phyloP scores from a whole-genome alignment of 768 basidiomycete species.

The Pilatotrama ljubarskyi region DNA sequence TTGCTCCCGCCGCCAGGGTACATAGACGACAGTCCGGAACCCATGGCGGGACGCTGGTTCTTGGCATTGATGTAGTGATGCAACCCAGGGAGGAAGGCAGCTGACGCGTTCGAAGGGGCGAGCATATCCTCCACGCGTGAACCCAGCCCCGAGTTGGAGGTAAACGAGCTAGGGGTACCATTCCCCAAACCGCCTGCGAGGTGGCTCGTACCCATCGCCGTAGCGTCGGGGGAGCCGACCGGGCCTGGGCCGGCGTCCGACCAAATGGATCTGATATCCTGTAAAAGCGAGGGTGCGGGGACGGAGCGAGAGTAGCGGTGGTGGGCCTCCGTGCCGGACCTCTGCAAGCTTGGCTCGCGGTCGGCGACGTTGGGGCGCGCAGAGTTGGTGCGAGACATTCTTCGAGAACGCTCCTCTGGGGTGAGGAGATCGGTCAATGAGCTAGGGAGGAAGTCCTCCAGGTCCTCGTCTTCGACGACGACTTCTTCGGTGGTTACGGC shows the following conservation, averaged over 20 bases:
- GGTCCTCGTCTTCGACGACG: slow-evolving; percentile 68
- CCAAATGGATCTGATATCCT: slow-evolving; percentile 83
- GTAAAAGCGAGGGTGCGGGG: slow-evolving; percentile 72
- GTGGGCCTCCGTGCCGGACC: slow-evolving; percentile 35
- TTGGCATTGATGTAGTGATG: slow-evolving; percentile 65
- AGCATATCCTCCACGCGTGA: slow-evolving; percentile 44
- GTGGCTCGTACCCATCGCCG: slow-evolving; percentile 14
- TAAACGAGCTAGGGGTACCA: slow-evolving; percentile 56
- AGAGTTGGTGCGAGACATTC: slow-evolving; percentile 75
- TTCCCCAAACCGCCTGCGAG: slow-evolving; percentile 33
- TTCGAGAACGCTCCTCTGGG: slow-evolving; percentile 78
- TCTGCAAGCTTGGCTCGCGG: slow-evolving; percentile 25
- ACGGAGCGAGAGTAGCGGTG: slow-evolving; percentile 86
- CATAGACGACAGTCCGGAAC: slow-evolving; percentile 26
- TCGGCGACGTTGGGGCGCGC: slow-evolving; percentile 32
- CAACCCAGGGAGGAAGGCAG: slow-evolving; percentile 76
- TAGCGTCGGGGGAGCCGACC: slow-evolving; percentile 40
- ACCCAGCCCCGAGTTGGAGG: slow-evolving; percentile 44
- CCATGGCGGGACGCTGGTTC: slow-evolving; percentile 32
- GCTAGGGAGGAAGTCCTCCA: slow-evolving; percentile 88
- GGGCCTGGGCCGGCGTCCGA: slow-evolving; percentile 44
- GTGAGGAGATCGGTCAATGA: slow-evolving; percentile 88
- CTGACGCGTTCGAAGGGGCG: slow-evolving; percentile 76
- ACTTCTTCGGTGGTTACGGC: slow-evolving; percentile 34
- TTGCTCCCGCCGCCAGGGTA: slow-evolving; percentile 16